Percentiles rank a stretch among this genome's conserved stretches.
These are phyloP conservation scores for Pseudofabraea citricarpa DNA, from an alignment of 2,329 filamentous ascomycete species.

Conservation along the genomic window DNA sequence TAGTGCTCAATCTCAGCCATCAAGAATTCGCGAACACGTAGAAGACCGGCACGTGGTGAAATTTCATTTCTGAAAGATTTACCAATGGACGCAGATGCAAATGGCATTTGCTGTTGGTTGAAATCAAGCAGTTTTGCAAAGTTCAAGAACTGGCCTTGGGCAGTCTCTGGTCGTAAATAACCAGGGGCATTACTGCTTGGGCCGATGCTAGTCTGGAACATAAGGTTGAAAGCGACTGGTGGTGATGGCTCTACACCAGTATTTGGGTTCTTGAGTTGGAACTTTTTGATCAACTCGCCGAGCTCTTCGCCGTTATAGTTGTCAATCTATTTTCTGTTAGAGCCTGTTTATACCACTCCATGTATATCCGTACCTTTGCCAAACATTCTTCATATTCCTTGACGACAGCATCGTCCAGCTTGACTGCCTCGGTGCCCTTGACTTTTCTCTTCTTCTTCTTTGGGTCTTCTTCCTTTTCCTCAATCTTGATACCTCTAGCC, in stretches of 20 bases:
- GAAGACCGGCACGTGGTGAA: conserved; percentile 82
- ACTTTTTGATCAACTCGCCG: conserved; percentile 82
- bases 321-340: no score
- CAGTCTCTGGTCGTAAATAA: conserved; percentile 89
- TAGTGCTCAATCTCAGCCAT: conserved; percentile 99
- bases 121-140: conserved; percentile 95
- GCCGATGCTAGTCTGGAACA: conserved; percentile 96
- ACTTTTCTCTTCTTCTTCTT: conserved; percentile 87
- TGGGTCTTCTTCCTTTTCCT: conserved; percentile 66
- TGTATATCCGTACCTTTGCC: conserved; percentile 55
- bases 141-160: conserved; percentile 96
- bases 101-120: conserved; percentile 93
- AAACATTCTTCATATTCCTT: conserved; percentile 88
- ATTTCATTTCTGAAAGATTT: conserved; percentile 99
- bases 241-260: conserved; percentile 72
- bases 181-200: conserved; percentile 83
- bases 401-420: conserved; percentile 80
- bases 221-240: conserved; percentile 93
- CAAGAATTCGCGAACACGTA: conserved; percentile 93
- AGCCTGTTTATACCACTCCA: no score
- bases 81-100: conserved; percentile 94
- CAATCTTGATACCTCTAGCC: conserved; percentile 77
- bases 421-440: conserved; percentile 70
- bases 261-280: conserved; percentile 83
- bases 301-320: conserved; percentile 89